Evolutionary conservation across 805 yeast species (phyloP), one percentile per base, ranked within the genome.

Genomic region (Kluyveromyces nonfermentans): DNA sequence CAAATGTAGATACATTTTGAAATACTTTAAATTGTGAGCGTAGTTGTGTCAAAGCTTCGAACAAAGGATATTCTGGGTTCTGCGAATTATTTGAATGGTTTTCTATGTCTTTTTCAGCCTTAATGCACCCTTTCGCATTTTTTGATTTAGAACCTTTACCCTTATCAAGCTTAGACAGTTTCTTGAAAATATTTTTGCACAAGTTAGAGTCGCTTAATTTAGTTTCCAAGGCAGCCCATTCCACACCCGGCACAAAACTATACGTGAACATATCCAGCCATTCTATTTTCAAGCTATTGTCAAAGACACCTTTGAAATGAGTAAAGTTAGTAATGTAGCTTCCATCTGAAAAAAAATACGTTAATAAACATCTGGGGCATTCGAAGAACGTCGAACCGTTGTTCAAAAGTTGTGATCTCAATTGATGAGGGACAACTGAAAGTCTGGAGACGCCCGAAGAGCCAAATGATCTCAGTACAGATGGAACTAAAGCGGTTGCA

Each of bases 261-360:
- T 68, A 70, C 4, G 73, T 61, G 20, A 73, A 74, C 48, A 82
- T 65, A 54, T 85, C 94, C 35, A 82, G 59, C 77, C 84, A 82
- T 50, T 85, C 94, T 22, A 87, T 74, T 49, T 75, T 73, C 47
- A 85, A 65, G 42, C 72, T 74, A 28, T 80, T 68, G 55, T 77
- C 80, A 64, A 86, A 74, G 6, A 77, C 67, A 8, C 84, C 75
- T 49, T 78, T 77, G 35, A 80, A 62, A 16, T 75, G 75, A 0
- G 90, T 85, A 45, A 70, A 68, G 39, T 81, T 73, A 8, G 75
- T 72, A 7, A 84, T 77, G 51, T 73, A 72, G 2, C 89, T 79
- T 0, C 93, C 94, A 61, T 85, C 95, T 2, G 66, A 61, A 56
- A 78, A 84, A 59, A 74, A 69, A 50, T 71, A 74, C 15, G 73